Evolutionary conservation across 179 eudicot species (phyloP), one percentile per base, ranked within the genome.

Genomic region (Beta macrorhiza): DNA sequence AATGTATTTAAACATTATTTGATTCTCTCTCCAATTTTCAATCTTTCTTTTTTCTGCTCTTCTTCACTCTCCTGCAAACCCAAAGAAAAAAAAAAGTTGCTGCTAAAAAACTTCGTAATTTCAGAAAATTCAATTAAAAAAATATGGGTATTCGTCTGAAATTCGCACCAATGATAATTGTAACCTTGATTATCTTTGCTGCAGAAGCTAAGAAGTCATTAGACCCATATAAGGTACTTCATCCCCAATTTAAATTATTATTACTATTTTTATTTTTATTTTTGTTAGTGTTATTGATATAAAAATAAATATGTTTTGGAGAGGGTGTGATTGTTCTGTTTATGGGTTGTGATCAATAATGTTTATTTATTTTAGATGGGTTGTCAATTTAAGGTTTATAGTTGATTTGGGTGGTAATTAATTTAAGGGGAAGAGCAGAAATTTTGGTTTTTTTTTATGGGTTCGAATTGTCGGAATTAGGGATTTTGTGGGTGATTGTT

Each of bases 171-270:
- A 51, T 91, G 61, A 7, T 85, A 29, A 51, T 82, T 32, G 79
- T 72, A 68, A 72, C 84, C 29, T 65, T 91, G 47, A 75, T 89
- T 32, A 25, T 88, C 25, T 52, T 87, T 25, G 59, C 70, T 65
- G 85, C 84, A 42, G 87, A 87, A 80, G 94, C 95, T 77, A 85
- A 82, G 44, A 91, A 86, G 79, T 57, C 89, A 68, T 70, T 79
- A 80, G 95, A 94, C 78, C 98, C 90, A 25, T 92, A 94, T 58
- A 91, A 94, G 98, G 98, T 93, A 90, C 67, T 0, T 57, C 4
- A 12, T 14, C 2, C 29, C 7, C 42, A 37, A 5, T 37, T 57
- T 29, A 29, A 15, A 49, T 5, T 51, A 2, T 52, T 45, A 32
- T 62, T 17, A 74, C 19, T 11, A 2, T 19, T 1, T 37, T 32